Base-by-base conservation (phyloP, 139 green algal species). In the Desmodesmus armatus region DNA sequence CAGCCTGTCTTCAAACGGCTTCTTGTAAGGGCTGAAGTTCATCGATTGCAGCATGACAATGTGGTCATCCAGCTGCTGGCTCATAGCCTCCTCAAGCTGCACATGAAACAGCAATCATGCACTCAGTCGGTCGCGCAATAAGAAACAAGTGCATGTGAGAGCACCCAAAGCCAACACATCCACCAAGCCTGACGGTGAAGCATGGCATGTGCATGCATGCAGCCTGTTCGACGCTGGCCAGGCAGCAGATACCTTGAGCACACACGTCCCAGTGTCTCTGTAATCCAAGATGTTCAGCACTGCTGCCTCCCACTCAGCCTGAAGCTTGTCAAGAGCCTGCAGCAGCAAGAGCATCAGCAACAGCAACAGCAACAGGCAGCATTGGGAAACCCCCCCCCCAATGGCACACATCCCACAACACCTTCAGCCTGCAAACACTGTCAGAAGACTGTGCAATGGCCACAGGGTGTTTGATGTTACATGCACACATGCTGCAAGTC, bases 1-100 rank as follows among this genome's bases (percentile, higher is more conserved):
- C 78, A 97, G 96, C 66, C 90, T 88, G 58, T 96, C 94, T 89
- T 94, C 93, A 85, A 97, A 97, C 0, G 94, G 93, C 85, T 94
- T 94, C 78, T 97, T 97, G 92, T 92, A 96, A 0, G 93, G 94
- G 6, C 84, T 93, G 79, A 87, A 85, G 5, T 29, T 74, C 86
- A 91, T 91, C 55, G 75, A 89, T 86, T 96, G 93, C 71, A 94
- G 92, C 91, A 95, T 95, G 60, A 95, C 93, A 63, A 98, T 96
- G 85, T 96, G 92, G 79, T 98, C 95, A 73, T 98, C 95, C 60
- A 98, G 91, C 89, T 91, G 88, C 90, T 98, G 95, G 73, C 87
- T 87, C 44, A 96, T 60, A 25, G 80, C 51, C 78, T 98, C 95
- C 41, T 98, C 95, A 58, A 98, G 74, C 85, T 90, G 81, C 74